Base-by-base conservation (phyloP, 2,329 filamentous ascomycete genomes). In the Coniochaeta hoffmannii region DNA sequence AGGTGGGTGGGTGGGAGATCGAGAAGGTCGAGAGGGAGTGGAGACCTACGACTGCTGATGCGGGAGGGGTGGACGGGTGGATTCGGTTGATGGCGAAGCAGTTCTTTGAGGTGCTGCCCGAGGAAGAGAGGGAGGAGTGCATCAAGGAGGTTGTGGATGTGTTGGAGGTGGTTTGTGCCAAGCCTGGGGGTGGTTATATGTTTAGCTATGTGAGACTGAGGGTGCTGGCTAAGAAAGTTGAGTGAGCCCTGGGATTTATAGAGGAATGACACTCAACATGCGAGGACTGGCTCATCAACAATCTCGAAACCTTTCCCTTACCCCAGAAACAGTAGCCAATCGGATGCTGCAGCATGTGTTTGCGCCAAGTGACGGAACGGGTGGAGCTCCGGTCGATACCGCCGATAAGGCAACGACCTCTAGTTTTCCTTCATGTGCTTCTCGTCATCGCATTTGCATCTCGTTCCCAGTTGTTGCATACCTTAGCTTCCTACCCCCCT, bases 21-120 rank as follows among this genome's bases (percentile, higher is more conserved):
- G 76, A 82, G 62, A 72, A 67, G 60, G 67, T 78, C 0, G 86
- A 90, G 71, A 66, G 76, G 19, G 84, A 87, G 70, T 88, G 85
- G 72, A 69, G 87, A 53, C 83, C 85, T 26, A 89, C 86, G 26
- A 73, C 70, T 22, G 73, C 76, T n/a, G 80, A 78, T 58, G 70
- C 68, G 57, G 82, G 81, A 2, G 85, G 85, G 0, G 70, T 89
- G 11, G 78, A 81, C 55, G 86, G 83, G 1, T 89, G 86, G 86
- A 71, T 87, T 26, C 71, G 79, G 61, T 66, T 89, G 58, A 85
- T 89, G 76, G 84, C 79, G 1, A 80, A 76, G 58, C 69, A 73
- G 59, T 78, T 85, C 51, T 71, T 89, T 55, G 80, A 85, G 59
- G 72, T 69, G 1, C 65, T 87, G 9, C 65, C 69, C 1, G 72